A percentile compares a stretch with the other conserved stretches of the same genome.
Conservation (phyloP, 257 asterid genomes). For the Striga asiatica region DNA sequence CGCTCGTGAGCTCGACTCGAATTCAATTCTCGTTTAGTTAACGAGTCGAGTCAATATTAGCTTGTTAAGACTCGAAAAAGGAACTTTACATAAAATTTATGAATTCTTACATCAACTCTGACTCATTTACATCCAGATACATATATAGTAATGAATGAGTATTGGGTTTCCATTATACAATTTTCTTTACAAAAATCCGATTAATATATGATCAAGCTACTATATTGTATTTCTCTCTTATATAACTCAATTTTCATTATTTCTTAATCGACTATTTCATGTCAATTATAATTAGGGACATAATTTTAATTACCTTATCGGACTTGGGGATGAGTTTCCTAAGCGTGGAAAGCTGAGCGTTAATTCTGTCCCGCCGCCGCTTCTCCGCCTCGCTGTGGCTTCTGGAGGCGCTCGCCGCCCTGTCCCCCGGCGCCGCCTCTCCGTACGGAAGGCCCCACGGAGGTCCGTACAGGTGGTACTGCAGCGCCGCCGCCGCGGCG, state of each 20-base stretch:
- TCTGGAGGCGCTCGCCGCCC: slow-evolving; percentile 41
- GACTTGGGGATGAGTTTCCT: slow-evolving; percentile 74
- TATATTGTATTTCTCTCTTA: no score
- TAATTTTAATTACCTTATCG: slow-evolving; percentile 36
- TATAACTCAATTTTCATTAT: no score
- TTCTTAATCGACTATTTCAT: no score
- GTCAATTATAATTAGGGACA: not conserved
- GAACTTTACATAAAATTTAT: no score
- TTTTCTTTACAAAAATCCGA: not conserved
- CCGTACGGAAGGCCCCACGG: slow-evolving; percentile 23
- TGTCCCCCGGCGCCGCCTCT: slow-evolving; percentile 22
- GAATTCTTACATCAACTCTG: no score
- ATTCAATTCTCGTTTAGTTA: no score
- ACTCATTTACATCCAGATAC: no score
- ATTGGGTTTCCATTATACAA: not conserved
- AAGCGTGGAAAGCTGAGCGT: slow-evolving; percentile 66
- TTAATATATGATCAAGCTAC: no score
- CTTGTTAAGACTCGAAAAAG: no score
- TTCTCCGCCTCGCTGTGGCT: slow-evolving; percentile 89
- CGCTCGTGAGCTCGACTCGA: no score
- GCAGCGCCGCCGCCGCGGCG: slow-evolving; percentile 1
- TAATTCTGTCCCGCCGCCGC: slow-evolving; percentile 74
- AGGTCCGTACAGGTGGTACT: slow-evolving; percentile 14
- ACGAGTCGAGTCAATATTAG: no score
- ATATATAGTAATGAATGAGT: no score